Evolutionary conservation across 306 rosid genomes (phyloP).

Genomic region (Cucumis sativus): DNA sequence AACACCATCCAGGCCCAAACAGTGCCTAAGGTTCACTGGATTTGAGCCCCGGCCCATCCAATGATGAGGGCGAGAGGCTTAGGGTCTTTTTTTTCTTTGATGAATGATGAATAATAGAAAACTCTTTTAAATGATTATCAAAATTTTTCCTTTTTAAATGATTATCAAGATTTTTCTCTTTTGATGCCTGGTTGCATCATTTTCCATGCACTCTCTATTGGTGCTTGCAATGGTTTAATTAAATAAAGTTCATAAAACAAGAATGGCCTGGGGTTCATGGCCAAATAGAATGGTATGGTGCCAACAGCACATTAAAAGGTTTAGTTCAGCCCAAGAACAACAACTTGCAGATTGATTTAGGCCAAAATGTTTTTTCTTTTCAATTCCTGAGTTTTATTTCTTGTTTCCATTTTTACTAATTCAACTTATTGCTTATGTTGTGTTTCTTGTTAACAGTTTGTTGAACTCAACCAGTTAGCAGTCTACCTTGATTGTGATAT

Average conservation of each 20-base stretch:
- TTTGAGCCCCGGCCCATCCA: too few species aligned
- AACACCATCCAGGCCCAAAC: too few species aligned
- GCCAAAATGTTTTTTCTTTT: not conserved
- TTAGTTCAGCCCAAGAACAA: not conserved
- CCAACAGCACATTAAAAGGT: not conserved
- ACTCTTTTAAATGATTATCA: too few species aligned
- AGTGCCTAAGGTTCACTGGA: too few species aligned
- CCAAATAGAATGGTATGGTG: not conserved
- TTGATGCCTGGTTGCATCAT: too few species aligned
- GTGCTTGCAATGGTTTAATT: not conserved
- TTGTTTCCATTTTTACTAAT: not conserved
- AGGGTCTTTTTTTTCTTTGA: too few species aligned
- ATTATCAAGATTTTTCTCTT: too few species aligned
- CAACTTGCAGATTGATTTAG: not conserved
- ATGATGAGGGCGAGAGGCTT: too few species aligned
- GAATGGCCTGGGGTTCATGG: not conserved
- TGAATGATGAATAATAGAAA: too few species aligned
- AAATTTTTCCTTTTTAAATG: too few species aligned
- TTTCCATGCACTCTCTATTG: not conserved
- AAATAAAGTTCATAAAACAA: not conserved
- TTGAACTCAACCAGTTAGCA: constrained; percentile 80
- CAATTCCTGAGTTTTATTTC: not conserved
- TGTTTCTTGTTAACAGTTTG: constrained; percentile 47
- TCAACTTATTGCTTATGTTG: constrained; percentile 11
- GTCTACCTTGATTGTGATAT: constrained; percentile 81